Conservation (phyloP, 139 green algal species). For the Chlorella vulgaris region DNA sequence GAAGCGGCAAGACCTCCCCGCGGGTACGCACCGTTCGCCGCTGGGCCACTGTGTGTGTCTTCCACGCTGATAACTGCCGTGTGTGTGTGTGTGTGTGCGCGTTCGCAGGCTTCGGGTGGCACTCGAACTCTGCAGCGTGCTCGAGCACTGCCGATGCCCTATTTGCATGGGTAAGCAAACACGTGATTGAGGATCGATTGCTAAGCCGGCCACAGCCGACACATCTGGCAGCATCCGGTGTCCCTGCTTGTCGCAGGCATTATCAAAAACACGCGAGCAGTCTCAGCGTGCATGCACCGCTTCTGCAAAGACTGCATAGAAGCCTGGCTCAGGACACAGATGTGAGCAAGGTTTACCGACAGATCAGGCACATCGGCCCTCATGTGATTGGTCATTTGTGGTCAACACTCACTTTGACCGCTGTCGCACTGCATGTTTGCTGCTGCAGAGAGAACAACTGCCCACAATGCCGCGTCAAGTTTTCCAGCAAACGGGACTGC, state of each 20-base stretch:
- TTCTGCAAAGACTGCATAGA: constrained; percentile 62
- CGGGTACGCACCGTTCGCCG: no score
- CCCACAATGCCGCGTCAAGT: constrained; percentile 50
- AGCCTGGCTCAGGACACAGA: constrained; percentile 49
- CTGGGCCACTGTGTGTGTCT: no score
- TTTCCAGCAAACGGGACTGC: constrained; percentile 52
- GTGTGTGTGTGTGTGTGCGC: no score
- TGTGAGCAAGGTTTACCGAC: no score
- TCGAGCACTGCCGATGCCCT: constrained; percentile 27
- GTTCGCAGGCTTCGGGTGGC: no score
- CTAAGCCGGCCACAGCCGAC: background rate
- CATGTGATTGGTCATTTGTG: no score
- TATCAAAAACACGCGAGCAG: constrained; percentile 37
- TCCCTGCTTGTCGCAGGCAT: constrained; percentile 36
- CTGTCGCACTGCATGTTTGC: background rate
- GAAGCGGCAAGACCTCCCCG: no score
- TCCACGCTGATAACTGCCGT: no score
- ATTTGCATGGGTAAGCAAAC: constrained; percentile 35
- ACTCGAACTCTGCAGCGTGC: background rate
- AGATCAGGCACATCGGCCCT: no score
- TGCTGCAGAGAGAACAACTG: constrained; percentile 53
- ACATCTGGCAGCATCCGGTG: background rate
- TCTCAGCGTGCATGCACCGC: constrained; percentile 62
- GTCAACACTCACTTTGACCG: no score
- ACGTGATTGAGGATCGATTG: background rate